Evolutionary conservation across 2,329 filamentous ascomycete species (phyloP), one percentile per base, ranked within the genome.

Genomic region (Alternaria arborescens): DNA sequence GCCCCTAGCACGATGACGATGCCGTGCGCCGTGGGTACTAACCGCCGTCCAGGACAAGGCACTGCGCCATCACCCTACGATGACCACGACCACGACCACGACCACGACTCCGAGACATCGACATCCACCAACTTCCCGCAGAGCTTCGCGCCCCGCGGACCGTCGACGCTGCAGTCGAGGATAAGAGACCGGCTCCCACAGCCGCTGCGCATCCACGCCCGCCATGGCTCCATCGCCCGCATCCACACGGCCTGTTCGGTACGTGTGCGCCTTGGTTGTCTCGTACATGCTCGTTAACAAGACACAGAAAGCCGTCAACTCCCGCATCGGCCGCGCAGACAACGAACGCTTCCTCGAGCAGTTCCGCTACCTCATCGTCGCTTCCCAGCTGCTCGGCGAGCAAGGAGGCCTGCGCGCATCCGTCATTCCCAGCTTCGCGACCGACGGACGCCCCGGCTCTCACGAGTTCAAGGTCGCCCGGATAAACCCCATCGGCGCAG

Each of bases 351-450:
- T 97, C 72, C 85, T 97, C 60, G 94, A 97, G 79, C 91, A 93
- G 74, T 97, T 97, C 73, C 91, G 94, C 65, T 97, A 97, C 80
- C 91, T 92, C 22, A 92, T 97, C 66, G 91, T 97, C 73, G 93
- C 93, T 52, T 97, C 94, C 22, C 93, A 97, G 76, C 85, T 97
- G 14, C 84, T 97, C 41, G 93, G 88, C 71, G 91, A 91, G 41
- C 79, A 81, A 62, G 79, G 77, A 28, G 73, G 79, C 14, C 61
- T 82, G 43, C 78, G 79, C 36, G 59, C 77, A 11, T 56, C 74
- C 20, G 60, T 75, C 16, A 64, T 74, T 36, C 70, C 75, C 52
- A 73, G 53, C 62, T 71, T 72, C 58, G 67, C 69, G 8, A 36
- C 68, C 48, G 62, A 72, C 55, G 72, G 65, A n/a, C 62, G 51